Evolutionary conservation across 148 eudicot genomes (phyloP).

Genomic region (Tetragonia tetragonoides): DNA sequence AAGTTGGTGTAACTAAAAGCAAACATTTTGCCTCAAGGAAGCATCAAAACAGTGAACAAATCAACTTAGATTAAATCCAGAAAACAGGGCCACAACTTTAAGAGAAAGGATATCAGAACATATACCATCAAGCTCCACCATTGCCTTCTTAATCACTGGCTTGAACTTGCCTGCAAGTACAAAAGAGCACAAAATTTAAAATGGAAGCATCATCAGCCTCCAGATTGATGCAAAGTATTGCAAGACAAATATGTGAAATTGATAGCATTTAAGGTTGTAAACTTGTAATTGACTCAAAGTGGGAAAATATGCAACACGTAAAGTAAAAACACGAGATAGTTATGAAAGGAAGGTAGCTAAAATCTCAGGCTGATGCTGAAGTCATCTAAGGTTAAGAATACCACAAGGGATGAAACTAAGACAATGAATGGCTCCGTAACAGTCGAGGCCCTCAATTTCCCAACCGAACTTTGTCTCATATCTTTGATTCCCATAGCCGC

Average conservation of each 20-base stretch:
- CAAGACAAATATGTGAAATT: not conserved
- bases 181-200: not conserved
- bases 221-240: not conserved
- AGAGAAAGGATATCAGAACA: not conserved
- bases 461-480: no score
- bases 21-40: not conserved
- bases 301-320: not conserved
- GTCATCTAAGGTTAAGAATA: no score
- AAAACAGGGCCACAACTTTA: not conserved
- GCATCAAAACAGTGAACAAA: not conserved
- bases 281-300: not conserved
- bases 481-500: no score
- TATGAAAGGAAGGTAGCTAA: not conserved
- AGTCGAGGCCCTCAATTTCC: not conserved
- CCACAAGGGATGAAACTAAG: not conserved
- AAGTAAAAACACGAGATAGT: not conserved
- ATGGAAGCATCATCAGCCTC: not conserved
- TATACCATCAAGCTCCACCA: constrained; percentile 96
- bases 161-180: constrained; percentile 80
- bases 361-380: no score
- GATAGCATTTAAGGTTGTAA: not conserved
- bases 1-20: not conserved
- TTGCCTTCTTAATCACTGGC: constrained; percentile 99
- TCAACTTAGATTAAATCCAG: no score
- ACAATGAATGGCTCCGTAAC: not conserved